phyloP scores from a whole-genome alignment of 495 filamentous ascomycete species.

The Annulohypoxylon moriforme region DNA sequence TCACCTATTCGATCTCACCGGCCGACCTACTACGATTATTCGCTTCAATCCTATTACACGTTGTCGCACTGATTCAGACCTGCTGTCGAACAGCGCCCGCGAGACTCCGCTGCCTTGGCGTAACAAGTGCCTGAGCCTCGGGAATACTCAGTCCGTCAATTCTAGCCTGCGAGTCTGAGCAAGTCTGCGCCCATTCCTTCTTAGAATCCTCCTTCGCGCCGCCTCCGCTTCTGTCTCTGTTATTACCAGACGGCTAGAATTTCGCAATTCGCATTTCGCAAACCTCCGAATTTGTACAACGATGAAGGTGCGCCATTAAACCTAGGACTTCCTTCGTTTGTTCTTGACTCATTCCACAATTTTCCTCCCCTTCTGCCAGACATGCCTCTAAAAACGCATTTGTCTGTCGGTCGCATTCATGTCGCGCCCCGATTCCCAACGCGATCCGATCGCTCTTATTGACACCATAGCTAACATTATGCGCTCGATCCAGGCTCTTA shows the following conservation, averaged over 20 bases:
- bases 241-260: slow-evolving; percentile 27
- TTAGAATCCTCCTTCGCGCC: slow-evolving; percentile 26
- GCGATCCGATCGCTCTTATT: slow-evolving; percentile 31
- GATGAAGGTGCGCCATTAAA: slow-evolving; percentile 64
- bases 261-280: slow-evolving; percentile 35
- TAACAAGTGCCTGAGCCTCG: slow-evolving; percentile 47
- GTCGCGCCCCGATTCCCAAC: slow-evolving; percentile 37
- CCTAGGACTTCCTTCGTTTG: slow-evolving; percentile 33
- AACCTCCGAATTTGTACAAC: slow-evolving; percentile 48
- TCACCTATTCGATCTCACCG: slow-evolving; percentile 30
- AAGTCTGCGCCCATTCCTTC: slow-evolving; percentile 43
- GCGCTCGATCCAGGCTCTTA: slow-evolving; percentile 72
- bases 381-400: slow-evolving; percentile 25
- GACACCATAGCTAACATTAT: slow-evolving; percentile 51
- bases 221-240: slow-evolving; percentile 23
- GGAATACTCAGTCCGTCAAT: slow-evolving; percentile 42
- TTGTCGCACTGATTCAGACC: slow-evolving; percentile 49
- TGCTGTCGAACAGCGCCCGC: slow-evolving; percentile 46
- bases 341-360: slow-evolving; percentile 37
- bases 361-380: slow-evolving; percentile 20
- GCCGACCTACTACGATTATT: slow-evolving; percentile 31
- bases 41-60: slow-evolving; percentile 38
- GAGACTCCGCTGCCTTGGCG: slow-evolving; percentile 45
- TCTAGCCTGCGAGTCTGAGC: slow-evolving; percentile 6
- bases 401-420: slow-evolving; percentile 37